Percentiles rank a stretch among this genome's conserved stretches.
Conservation (phyloP, 1,139 yeast species). For the Zhuliangozyma parablackwelliae region DNA sequence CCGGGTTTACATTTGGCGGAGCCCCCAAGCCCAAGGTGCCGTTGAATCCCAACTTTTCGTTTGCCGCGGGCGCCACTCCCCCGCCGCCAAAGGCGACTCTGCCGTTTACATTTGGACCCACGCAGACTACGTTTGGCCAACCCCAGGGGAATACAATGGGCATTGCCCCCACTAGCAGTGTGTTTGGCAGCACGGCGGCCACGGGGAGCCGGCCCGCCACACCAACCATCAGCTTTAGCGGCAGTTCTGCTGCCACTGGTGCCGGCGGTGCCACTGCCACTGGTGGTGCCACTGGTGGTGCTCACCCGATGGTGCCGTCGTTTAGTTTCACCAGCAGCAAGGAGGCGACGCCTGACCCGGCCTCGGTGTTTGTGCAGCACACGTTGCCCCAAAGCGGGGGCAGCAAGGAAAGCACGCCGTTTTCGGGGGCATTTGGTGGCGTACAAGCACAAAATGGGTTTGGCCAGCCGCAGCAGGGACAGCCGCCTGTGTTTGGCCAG, state of each 20-base stretch:
- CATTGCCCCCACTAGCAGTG: no score
- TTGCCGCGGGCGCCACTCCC: no score
- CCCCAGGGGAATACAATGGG: no score
- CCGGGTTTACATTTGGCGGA: conserved; percentile 1
- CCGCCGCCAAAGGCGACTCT: no score
- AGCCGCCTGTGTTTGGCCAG: conserved; percentile 6
- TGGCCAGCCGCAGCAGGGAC: background rate
- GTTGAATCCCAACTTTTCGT: no score
- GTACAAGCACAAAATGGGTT: conserved; percentile 1
- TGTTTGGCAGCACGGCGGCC: no score
- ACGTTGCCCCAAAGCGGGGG: conserved; percentile 1
- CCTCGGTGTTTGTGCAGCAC: conserved; percentile 17
- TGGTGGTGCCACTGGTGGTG: background rate
- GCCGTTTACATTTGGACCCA: no score
- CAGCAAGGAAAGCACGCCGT: conserved; percentile 10
- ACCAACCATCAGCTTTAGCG: conserved; percentile 7
- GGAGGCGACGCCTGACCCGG: conserved; percentile 28
- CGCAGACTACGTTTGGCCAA: no score
- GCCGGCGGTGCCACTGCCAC: background rate
- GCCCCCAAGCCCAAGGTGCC: background rate
- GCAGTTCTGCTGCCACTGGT: background rate
- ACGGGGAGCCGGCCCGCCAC: conserved; percentile 5
- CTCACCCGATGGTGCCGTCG: conserved; percentile 7
- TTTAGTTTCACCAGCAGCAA: conserved; percentile 17
- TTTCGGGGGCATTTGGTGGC: conserved; percentile 8